These are phyloP conservation scores for Forsythia viridissima DNA, from an alignment of 257 asterid genomes.

Conservation along the genomic window DNA sequence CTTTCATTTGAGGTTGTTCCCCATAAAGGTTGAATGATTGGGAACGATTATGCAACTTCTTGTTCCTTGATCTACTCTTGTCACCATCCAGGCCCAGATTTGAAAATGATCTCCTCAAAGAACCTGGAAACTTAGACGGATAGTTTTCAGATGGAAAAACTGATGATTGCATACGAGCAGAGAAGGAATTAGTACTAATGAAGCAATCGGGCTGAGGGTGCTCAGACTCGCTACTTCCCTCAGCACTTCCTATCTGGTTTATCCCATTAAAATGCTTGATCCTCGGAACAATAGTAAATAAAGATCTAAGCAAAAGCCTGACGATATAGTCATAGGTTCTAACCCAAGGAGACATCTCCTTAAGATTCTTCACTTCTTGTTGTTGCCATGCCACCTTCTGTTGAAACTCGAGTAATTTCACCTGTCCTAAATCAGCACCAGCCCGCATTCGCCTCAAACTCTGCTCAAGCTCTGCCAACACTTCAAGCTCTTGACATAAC, in stretches of 20 bases:
- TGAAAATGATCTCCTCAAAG: constrained; percentile 44
- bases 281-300: constrained; percentile 66
- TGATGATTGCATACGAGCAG: constrained; percentile 44
- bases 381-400: constrained; percentile 85
- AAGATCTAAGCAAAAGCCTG: constrained; percentile 62
- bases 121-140: constrained; percentile 27
- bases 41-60: constrained; percentile 38
- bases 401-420: constrained; percentile 70
- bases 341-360: constrained; percentile 84
- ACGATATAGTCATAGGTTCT: constrained; percentile 65
- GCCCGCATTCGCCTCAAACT: constrained; percentile 62
- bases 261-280: constrained; percentile 46
- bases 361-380: constrained; percentile 80
- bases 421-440: constrained; percentile 49
- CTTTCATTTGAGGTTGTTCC: constrained; percentile 41
- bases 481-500: constrained; percentile 79
- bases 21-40: constrained; percentile 34
- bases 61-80: constrained; percentile 47
- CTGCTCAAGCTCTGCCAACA: constrained; percentile 78
- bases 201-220: constrained; percentile 32
- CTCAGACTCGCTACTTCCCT: constrained; percentile 25
- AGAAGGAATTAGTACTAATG: constrained; percentile 53
- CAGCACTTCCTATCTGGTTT: constrained; percentile 34
- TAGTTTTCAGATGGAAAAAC: constrained; percentile 45
- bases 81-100: constrained; percentile 54